Evolutionary conservation across 306 rosid species (phyloP).

Genomic region (Gleditsia sinensis): DNA sequence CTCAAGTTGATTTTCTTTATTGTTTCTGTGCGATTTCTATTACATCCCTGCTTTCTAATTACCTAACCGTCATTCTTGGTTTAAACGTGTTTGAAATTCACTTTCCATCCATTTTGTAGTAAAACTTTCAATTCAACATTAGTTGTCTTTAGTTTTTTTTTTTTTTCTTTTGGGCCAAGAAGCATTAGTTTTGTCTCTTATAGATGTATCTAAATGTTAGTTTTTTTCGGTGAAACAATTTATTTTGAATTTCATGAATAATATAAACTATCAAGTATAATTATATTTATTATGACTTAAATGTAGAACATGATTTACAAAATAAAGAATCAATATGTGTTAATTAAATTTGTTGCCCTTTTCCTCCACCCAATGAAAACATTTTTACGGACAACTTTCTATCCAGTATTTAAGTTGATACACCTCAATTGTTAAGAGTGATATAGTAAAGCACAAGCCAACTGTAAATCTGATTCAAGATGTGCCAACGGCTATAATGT

Average conservation of each 20-base stretch:
- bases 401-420: neutral
- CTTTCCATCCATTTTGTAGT: neutral
- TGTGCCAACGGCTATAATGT: neutral
- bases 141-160: too few relatives aligned
- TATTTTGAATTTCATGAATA: too few relatives aligned
- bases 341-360: neutral
- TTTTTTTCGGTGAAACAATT: too few relatives aligned
- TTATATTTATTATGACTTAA: too few relatives aligned
- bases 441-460: constrained; percentile 5
- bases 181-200: neutral
- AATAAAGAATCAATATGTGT: too few relatives aligned
- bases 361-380: neutral
- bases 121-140: neutral
- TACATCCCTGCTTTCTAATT: neutral
- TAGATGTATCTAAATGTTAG: too few relatives aligned
- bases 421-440: neutral
- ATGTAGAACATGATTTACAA: neutral
- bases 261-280: too few relatives aligned
- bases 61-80: neutral
- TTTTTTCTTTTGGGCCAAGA: too few relatives aligned
- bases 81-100: neutral
- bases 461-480: neutral
- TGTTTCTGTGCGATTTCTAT: neutral
- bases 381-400: neutral
- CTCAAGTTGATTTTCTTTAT: constrained; percentile 22